Base-by-base conservation (phyloP, 208 protist species). In the Trypanosoma cruzi region DNA sequence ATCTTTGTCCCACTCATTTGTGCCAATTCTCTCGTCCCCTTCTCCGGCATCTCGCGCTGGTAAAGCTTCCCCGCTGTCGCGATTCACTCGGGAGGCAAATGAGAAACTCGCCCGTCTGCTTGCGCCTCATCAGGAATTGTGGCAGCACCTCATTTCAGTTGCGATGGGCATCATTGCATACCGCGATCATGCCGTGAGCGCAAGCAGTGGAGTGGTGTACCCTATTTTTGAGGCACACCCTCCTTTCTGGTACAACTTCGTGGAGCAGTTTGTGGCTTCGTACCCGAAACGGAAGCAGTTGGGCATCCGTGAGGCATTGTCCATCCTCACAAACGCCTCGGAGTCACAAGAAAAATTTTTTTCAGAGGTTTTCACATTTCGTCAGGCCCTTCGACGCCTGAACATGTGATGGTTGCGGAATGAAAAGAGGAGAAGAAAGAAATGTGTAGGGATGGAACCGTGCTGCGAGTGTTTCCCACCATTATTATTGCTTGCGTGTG, bases 101-200 rank as follows among this genome's bases (percentile, higher is more conserved):
- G 73, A 82, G 62, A 61, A 77, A 18, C 68, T 95, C 24, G 90
- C 90, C 11, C 66, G 57, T 20, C 64, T 79, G 18, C 77, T 96
- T n/a, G 80, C 85, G 72, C 87, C 87, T 13, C 79, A 92, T 56
- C 63, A 77, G 31, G 79, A 81, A 20, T 64, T 96, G 31, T 96
- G 90, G 88, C 52, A 80, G 62, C 71, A 77, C n/a, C 80, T 96
- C 29, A 81, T 96, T 46, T 63, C 77, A 0, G 76, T 86, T 0
- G 85, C 85, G 11, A 96, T 96, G 90, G 86, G 89, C 65, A 82
- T 96, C 32, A 96, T 93, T 66, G 78, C 82, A 14, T 84, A 84
- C 59, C 90, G 92, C 64, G 90, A 96, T 55, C 87, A 87, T 48
- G 87, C 80, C 24, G 64, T 93, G 22, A 88, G 80, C 53, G 72